Evolutionary conservation across 2,329 filamentous ascomycete genomes (phyloP), one percentile per base, ranked within the genome.

Genomic region (Fusarium sp.): DNA sequence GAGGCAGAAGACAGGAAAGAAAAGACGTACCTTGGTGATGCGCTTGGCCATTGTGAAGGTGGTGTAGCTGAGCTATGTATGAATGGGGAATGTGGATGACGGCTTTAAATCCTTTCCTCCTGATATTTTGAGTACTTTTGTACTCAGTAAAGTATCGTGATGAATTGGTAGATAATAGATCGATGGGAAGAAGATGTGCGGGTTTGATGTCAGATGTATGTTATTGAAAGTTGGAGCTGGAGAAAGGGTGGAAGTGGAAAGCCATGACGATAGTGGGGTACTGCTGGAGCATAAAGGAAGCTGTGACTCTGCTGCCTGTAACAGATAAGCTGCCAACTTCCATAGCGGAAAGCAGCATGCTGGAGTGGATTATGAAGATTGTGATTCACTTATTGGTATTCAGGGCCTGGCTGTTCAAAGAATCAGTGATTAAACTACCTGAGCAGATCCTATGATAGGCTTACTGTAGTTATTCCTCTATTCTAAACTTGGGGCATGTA

Each of bases 21-120:
- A 16, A 18, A n/a, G 14, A 38, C 10, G 44, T 73, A 81, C 83
- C 79, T 84, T 85, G 68, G 78, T 73, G 77, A 85, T 83, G 74
- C 83, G 83, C 70, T 84, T 84, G 70, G 82, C 81, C 82, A 83
- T 83, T 71, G 43, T 77, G 70, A 58, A 29, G 44, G 45, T 46
- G 24, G 49, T 54, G 53, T 42, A 54, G 49, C 25, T 30, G 20
- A 50, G 38, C 45, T 40, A 24, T 32, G 11, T 24, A 34, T 50
- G 20, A 38, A 14, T 22, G 20, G 30, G 34, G 34, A 38, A 38
- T 38, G 20, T 34, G 24, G 32, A 34, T 32, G 29, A 7, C 12
- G 30, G 1, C 9, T 18, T 9, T 12, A 15, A 18, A 20, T 49
- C 6, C 25, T 61, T 38, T 54, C 8, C 20, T 66, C 18, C 16